These are phyloP conservation scores for Sporothrix variecibatus DNA, from an alignment of 2,329 filamentous ascomycete species.

Conservation along the genomic window DNA sequence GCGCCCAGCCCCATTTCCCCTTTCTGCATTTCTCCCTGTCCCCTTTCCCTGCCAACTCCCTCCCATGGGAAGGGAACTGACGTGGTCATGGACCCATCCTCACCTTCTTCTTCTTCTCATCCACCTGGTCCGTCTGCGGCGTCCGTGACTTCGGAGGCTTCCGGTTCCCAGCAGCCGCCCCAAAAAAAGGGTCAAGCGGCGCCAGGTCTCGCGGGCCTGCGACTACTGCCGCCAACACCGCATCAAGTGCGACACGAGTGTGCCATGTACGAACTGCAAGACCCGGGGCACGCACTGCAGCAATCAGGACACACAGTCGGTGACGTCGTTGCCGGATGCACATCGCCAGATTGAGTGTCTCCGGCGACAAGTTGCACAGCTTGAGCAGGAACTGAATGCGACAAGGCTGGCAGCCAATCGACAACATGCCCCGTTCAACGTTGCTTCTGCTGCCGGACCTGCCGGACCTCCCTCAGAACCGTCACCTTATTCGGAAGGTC, in stretches of 20 bases:
- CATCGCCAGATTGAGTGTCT: conserved; percentile 14
- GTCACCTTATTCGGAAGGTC: neutral
- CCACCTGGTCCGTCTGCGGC: neutral
- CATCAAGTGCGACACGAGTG: conserved; percentile 45
- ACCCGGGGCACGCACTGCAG: conserved; percentile 8
- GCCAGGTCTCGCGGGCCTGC: conserved; percentile 39
- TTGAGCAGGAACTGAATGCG: conserved; percentile 3
- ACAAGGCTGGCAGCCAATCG: neutral
- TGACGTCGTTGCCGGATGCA: conserved; percentile 3
- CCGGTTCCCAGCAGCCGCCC: neutral
- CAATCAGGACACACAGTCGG: neutral
- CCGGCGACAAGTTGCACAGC: neutral
- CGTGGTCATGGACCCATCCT: neutral
- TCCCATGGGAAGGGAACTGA: neutral
- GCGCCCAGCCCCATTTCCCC: neutral
- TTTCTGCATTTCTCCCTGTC: too few species aligned
- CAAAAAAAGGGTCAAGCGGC: conserved; percentile 24
- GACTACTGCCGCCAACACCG: conserved; percentile 46
- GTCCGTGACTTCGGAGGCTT: neutral
- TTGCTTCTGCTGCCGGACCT: neutral
- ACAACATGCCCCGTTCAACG: neutral
- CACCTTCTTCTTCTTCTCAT: neutral
- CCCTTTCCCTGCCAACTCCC: too few species aligned
- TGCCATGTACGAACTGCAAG: conserved; percentile 45
- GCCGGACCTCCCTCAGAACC: neutral